Percentiles rank a stretch among this genome's conserved stretches.
These are phyloP conservation scores for Eutrema yunnanense DNA, from an alignment of 345 rosid species.

Conservation along the genomic window DNA sequence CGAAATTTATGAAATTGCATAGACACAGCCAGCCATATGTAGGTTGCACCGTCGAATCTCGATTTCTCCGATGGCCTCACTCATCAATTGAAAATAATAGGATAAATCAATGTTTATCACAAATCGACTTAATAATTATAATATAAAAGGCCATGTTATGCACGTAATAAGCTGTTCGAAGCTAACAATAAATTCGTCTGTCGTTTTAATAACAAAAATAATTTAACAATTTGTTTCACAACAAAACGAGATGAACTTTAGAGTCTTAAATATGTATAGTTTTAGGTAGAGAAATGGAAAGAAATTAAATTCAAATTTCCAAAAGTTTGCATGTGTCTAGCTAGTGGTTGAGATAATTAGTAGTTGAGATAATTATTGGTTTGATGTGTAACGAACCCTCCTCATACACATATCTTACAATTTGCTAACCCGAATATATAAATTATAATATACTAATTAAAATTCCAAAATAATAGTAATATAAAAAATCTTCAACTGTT, in stretches of 20 bases:
- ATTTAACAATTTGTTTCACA: neutral
- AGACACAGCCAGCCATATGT: neutral
- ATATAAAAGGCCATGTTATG: neutral
- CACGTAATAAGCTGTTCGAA: neutral
- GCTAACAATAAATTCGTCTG: neutral
- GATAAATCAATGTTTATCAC: neutral
- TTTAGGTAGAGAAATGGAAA: constrained; percentile 13
- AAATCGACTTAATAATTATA: neutral
- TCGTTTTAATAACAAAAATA: neutral
- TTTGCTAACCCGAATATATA: neutral
- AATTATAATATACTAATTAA: neutral
- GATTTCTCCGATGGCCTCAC: neutral
- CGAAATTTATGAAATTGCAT: neutral
- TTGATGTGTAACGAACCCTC: constrained; percentile 4
- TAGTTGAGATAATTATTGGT: constrained; percentile 22
- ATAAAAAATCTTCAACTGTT: neutral
- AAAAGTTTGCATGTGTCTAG: constrained; percentile 9
- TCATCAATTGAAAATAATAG: neutral
- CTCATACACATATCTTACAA: neutral
- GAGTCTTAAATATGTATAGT: neutral
- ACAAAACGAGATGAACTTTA: neutral
- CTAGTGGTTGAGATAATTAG: neutral
- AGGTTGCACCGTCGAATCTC: constrained; percentile 17
- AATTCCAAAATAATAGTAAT: neutral
- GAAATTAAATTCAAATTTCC: neutral